phyloP scores from a whole-genome alignment of 148 eudicot genomes.

The Nyssa sinensis region DNA sequence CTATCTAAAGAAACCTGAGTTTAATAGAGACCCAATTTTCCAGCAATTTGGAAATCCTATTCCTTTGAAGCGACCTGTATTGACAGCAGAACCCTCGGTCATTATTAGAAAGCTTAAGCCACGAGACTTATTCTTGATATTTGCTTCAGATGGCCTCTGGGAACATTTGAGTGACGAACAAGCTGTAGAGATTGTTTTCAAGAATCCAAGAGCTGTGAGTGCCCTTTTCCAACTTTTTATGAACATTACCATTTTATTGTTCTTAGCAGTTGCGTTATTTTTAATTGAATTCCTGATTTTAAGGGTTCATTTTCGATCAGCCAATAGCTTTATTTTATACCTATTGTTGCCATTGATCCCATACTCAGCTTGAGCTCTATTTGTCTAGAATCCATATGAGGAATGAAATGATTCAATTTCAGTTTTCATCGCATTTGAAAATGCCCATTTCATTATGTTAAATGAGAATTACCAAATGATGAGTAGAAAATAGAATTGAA shows the following conservation, averaged over 20 bases:
- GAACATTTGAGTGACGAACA: conserved; percentile 51
- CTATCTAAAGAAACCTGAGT: conserved; percentile 54
- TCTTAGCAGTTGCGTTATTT: too few species aligned
- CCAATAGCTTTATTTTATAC: not conserved
- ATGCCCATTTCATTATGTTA: too few species aligned
- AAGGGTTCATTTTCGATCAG: not conserved
- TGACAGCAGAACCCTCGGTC: conserved; percentile 54
- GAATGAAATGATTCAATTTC: not conserved
- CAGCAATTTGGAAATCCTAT: conserved; percentile 34
- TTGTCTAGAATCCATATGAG: not conserved
- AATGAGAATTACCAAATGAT: not conserved
- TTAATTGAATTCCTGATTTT: too few species aligned
- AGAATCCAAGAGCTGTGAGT: conserved; percentile 55
- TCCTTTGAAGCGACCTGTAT: conserved; percentile 40
- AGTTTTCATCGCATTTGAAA: not conserved
- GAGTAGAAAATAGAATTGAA: not conserved
- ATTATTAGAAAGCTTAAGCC: conserved; percentile 36
- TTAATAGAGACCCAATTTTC: conserved; percentile 43
- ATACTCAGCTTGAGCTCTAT: too few species aligned
- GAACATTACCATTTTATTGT: not conserved
- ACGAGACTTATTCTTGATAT: conserved; percentile 48
- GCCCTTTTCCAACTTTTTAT: not conserved
- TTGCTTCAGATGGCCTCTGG: conserved; percentile 66
- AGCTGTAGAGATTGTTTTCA: conserved; percentile 46
- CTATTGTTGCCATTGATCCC: not conserved